phyloP scores from a whole-genome alignment of 129 eudicot species.

The Escallonia herrerae region DNA sequence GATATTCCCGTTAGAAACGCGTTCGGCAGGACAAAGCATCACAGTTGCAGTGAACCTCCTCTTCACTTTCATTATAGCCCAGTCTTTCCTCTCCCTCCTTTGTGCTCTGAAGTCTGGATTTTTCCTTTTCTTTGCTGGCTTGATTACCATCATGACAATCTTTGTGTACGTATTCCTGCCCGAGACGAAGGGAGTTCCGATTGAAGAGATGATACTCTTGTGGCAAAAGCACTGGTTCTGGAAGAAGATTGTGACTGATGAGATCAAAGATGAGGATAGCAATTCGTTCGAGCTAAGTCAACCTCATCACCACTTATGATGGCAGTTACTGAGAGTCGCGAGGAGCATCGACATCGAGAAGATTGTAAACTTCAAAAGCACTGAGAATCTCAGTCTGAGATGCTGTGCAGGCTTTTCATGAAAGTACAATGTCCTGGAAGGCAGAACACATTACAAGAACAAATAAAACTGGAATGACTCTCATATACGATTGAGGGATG shows the following conservation, averaged over 20 bases:
- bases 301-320: not conserved
- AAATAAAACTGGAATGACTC: no score
- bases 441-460: no score
- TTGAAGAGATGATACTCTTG: conserved; percentile 79
- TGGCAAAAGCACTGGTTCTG: conserved; percentile 95
- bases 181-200: conserved; percentile 93
- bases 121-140: conserved; percentile 79
- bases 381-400: no score
- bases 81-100: conserved; percentile 71
- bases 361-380: no score
- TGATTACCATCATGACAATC: conserved; percentile 70
- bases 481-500: no score
- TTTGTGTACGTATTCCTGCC: conserved; percentile 76
- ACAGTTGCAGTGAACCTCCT: conserved; percentile 86
- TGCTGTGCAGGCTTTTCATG: no score
- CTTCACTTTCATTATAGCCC: conserved; percentile 85
- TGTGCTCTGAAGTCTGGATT: conserved; percentile 76
- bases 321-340: no score
- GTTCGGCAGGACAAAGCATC: conserved; percentile 97
- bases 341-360: no score
- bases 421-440: no score
- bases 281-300: conserved; percentile 9
- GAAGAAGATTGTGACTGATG: conserved; percentile 57
- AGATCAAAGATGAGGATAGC: conserved; percentile 11
- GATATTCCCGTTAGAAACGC: conserved; percentile 78